Conservation (phyloP, 345 rosid species). For the Arabidopsis suecica region DNA sequence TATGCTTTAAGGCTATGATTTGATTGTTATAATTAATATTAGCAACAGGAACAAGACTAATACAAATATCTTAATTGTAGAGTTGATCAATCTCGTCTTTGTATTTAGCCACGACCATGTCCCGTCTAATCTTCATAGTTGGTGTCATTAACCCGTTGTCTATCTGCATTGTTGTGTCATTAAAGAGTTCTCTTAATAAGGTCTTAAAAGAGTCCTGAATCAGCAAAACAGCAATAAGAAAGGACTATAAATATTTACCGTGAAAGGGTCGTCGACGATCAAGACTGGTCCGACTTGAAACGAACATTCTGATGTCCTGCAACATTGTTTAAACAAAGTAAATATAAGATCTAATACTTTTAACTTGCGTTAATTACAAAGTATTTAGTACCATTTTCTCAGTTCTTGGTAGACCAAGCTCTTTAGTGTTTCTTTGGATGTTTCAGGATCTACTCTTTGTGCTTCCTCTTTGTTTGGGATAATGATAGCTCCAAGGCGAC, state of each 20-base stretch:
- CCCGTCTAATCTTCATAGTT: constrained; percentile 94
- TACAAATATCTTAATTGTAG: constrained; percentile 47
- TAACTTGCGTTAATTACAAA: neutral
- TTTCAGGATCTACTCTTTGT: constrained; percentile 53
- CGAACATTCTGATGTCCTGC: constrained; percentile 76
- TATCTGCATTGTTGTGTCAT: constrained; percentile 60
- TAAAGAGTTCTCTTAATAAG: neutral
- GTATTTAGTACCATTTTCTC: constrained; percentile 60
- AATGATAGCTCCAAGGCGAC: constrained; percentile 85
- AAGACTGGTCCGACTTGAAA: constrained; percentile 83
- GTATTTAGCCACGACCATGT: constrained; percentile 57
- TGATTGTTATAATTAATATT: constrained; percentile 1
- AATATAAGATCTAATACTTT: neutral
- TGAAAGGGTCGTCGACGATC: constrained; percentile 67
- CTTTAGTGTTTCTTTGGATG: constrained; percentile 54
- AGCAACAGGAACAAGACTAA: constrained; percentile 4
- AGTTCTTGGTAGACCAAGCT: constrained; percentile 61
- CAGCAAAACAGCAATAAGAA: constrained; percentile 5
- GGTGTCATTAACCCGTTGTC: constrained; percentile 93
- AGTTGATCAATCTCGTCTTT: constrained; percentile 65
- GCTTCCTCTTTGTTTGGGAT: constrained; percentile 89
- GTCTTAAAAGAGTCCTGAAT: neutral
- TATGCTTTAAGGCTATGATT: neutral
- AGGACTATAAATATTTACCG: constrained; percentile 50
- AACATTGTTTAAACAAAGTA: constrained; percentile 22